Percentiles rank a stretch among this genome's conserved stretches.
Evolutionary conservation across 73 alveolate species (phyloP).

Genomic region (Uronychia setigera): DNA sequence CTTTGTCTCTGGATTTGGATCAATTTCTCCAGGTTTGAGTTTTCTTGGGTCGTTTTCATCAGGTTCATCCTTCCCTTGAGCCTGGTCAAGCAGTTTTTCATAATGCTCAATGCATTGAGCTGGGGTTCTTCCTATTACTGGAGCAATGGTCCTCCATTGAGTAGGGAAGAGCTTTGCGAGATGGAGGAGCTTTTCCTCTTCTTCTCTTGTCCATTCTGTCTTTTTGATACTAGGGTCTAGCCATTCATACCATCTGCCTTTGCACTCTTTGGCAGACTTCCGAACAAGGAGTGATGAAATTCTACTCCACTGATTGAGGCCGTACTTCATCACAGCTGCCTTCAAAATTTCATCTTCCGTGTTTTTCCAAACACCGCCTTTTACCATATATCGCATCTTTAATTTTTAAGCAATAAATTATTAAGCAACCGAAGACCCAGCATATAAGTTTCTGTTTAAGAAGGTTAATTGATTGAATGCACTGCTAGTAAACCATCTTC

Average conservation of each 20-base stretch:
- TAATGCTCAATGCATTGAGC: slow-evolving; percentile 98
- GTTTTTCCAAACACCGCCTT: slow-evolving; percentile 99
- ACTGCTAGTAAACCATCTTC: no score
- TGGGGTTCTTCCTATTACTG: slow-evolving; percentile 98
- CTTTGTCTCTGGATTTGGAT: slow-evolving; percentile 99
- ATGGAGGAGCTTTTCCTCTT: slow-evolving; percentile 98
- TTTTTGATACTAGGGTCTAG: slow-evolving; percentile 99
- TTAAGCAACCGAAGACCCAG: no score
- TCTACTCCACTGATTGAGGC: slow-evolving; percentile 99
- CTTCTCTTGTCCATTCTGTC: slow-evolving; percentile 99
- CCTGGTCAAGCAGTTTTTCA: slow-evolving; percentile 97
- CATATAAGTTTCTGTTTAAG: no score
- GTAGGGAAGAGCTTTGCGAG: slow-evolving; percentile 99
- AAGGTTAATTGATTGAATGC: no score
- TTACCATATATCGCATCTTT: slow-evolving; percentile 90
- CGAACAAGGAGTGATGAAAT: slow-evolving; percentile 97
- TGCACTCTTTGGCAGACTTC: slow-evolving; percentile 99
- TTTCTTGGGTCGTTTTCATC: slow-evolving; percentile 98
- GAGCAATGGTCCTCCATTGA: slow-evolving; percentile 99
- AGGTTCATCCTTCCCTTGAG: slow-evolving; percentile 94
- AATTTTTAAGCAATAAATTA: slow-evolving; percentile 2
- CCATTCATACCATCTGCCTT: slow-evolving; percentile 99
- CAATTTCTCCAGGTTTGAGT: slow-evolving; percentile 99
- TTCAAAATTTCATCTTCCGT: slow-evolving; percentile 99
- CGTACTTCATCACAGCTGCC: slow-evolving; percentile 99